phyloP scores from a whole-genome alignment of 1,284 basidiomycete species.

The Fomes fomentarius region DNA sequence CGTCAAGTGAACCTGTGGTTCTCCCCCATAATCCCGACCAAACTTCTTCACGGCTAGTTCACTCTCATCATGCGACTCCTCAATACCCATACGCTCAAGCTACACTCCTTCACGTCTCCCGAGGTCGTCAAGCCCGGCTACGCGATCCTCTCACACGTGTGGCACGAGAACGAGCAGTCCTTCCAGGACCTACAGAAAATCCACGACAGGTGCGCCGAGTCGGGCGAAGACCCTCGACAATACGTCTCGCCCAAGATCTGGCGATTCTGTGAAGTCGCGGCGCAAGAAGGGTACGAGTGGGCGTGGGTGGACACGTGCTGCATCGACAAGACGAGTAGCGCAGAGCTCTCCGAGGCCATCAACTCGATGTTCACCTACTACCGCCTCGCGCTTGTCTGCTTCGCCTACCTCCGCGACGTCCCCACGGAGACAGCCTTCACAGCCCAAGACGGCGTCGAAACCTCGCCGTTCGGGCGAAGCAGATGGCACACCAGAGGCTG shows the following conservation, averaged over 20 bases:
- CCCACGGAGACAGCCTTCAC: neutral
- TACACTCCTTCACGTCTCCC: neutral
- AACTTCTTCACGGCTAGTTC: no score
- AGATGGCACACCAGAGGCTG: constrained; percentile 2
- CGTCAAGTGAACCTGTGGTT: no score
- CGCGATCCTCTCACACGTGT: constrained; percentile 2
- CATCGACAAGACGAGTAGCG: constrained; percentile 15
- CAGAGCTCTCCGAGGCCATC: constrained; percentile 16
- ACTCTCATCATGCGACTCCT: neutral
- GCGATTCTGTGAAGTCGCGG: constrained; percentile 6
- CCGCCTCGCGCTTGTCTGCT: constrained; percentile 8
- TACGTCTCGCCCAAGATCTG: constrained; percentile 2
- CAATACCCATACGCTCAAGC: neutral
- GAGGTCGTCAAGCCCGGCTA: neutral
- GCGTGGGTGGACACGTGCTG: constrained; percentile 16
- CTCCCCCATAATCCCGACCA: no score
- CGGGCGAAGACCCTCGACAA: constrained; percentile 2
- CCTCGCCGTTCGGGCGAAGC: neutral
- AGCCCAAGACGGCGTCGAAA: neutral
- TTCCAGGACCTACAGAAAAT: neutral
- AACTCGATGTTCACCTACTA: constrained; percentile 16
- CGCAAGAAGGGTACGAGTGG: constrained; percentile 8
- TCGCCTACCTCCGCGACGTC: constrained; percentile 5
- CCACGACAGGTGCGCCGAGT: neutral
- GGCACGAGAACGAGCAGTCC: neutral